Percentiles rank a stretch among this genome's conserved stretches.
These are phyloP conservation scores for Solanum hybrid DNA, from an alignment of 305 asterid genomes.

Conservation along the genomic window DNA sequence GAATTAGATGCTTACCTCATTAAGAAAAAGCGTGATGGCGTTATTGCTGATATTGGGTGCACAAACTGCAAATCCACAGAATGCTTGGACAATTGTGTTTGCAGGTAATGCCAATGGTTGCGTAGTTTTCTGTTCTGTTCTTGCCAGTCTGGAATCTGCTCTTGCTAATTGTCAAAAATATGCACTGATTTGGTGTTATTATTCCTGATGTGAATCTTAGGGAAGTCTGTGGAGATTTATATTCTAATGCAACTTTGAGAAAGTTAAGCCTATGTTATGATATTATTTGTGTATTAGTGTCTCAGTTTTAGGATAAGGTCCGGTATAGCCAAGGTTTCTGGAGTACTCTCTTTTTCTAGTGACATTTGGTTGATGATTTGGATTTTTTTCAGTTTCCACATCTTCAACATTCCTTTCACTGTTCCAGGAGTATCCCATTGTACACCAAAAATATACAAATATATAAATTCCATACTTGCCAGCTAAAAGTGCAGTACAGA, in stretches of 20 bases:
- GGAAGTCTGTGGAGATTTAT: background rate
- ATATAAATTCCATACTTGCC: background rate
- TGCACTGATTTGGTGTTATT: background rate
- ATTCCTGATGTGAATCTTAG: background rate
- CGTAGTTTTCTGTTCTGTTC: background rate
- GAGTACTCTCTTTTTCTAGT: background rate
- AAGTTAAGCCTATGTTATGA: background rate
- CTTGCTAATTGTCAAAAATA: background rate
- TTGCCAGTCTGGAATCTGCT: background rate
- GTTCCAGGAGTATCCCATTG: background rate
- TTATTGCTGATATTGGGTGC: constrained; percentile 75
- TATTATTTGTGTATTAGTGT: background rate
- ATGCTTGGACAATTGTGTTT: constrained; percentile 70
- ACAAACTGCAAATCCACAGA: constrained; percentile 52
- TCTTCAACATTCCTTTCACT: background rate
- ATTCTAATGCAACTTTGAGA: background rate
- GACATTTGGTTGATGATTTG: background rate
- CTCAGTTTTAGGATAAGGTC: background rate
- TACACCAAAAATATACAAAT: background rate
- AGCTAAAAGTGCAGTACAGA: background rate
- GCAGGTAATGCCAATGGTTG: constrained; percentile 49
- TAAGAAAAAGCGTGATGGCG: constrained; percentile 57
- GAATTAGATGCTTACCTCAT: constrained; percentile 61
- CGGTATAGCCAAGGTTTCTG: background rate
- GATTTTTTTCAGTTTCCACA: background rate